Base-by-base conservation (phyloP, 2,329 filamentous ascomycete species). In the Pseudocercospora ulei region DNA sequence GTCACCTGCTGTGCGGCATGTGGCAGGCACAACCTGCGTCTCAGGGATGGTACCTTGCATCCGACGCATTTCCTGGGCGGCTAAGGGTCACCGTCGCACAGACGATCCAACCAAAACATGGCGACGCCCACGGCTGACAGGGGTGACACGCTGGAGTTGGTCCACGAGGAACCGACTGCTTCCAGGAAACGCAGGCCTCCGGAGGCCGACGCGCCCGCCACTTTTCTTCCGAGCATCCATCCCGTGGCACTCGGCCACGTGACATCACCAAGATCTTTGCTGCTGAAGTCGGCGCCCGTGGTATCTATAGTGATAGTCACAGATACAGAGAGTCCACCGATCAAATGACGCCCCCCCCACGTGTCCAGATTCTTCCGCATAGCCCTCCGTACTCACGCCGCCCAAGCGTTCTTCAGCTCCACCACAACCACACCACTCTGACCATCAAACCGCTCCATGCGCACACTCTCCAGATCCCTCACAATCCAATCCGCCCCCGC, bases 401-500 rank as follows among this genome's bases (percentile, higher is more conserved):
- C 33, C 56, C 79, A 61, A 34, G 74, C 74, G 60, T 84, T 69
- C 42, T 62, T 65, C 50, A 92, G 75, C 64, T 84, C 76, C 48
- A 92, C 62, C 49, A 72, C 74, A 38, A 82, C 71, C 48, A 64
- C 64, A n/a, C 75, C 76, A 35, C 67, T 71, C 44, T 69, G 65
- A 49, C 64, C 65, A 36, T 71, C 67, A 44, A 60, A 67, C 12
- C 75, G 64, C 53, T 66, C 65, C 38, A 92, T 65, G 51, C 64
- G 74, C 46, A 93, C 75, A 49, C 81, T 86, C 41, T 71, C 68
- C 64, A 94, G 68, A 63, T 95, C 84, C 61, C 70, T 69, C 41
- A 94, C 79, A 35, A 94, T 76, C 78, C 82, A 93, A 65, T 94
- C 85, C 28, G 87, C 84, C n/a, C 75, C 79, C 3, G 85, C 84